A percentile compares a stretch with the other conserved stretches of the same genome.
These are phyloP conservation scores for Rhizoclosmatium globosum DNA, from an alignment of 192 early-diverging fungal genomes.

Conservation along the genomic window DNA sequence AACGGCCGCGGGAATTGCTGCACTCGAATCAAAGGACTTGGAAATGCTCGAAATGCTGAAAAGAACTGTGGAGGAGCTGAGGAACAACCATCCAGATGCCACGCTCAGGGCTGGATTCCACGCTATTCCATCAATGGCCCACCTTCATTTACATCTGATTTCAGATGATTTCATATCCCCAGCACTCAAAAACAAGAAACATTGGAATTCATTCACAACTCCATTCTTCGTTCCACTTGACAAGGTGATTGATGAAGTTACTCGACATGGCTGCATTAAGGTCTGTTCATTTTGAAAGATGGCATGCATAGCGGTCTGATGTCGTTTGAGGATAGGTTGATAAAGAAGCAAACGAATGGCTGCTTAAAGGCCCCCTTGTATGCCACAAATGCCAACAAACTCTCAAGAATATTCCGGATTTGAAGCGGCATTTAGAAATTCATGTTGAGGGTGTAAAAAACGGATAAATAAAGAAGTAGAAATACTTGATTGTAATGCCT, in stretches of 20 bases:
- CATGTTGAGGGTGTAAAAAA: neutral
- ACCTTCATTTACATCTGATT: conserved; percentile 73
- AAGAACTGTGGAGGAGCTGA: conserved; percentile 18
- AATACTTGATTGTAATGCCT: too few species aligned
- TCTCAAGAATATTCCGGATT: conserved; percentile 49
- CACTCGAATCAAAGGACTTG: conserved; percentile 45
- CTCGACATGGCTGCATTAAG: conserved; percentile 43
- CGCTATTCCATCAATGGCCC: conserved; percentile 63
- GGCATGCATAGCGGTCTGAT: neutral
- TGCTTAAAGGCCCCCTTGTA: conserved; percentile 53
- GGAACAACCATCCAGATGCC: conserved; percentile 36
- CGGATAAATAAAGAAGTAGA: too few species aligned
- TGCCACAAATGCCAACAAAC: conserved; percentile 61
- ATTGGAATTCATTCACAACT: conserved; percentile 74
- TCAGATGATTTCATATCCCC: conserved; percentile 64
- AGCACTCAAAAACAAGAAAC: conserved; percentile 62
- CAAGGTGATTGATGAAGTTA: conserved; percentile 48
- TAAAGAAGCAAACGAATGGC: conserved; percentile 30
- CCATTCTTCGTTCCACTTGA: conserved; percentile 60
- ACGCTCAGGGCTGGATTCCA: conserved; percentile 70
- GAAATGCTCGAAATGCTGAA: conserved; percentile 41
- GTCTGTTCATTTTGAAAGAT: conserved; percentile 27
- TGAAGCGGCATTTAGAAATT: conserved; percentile 56
- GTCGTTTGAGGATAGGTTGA: too few species aligned
- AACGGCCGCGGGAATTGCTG: conserved; percentile 38